Evolutionary conservation across 2,329 filamentous ascomycete genomes (phyloP), one percentile per base, ranked within the genome.

Genomic region (Pseudogymnoascus sp.): DNA sequence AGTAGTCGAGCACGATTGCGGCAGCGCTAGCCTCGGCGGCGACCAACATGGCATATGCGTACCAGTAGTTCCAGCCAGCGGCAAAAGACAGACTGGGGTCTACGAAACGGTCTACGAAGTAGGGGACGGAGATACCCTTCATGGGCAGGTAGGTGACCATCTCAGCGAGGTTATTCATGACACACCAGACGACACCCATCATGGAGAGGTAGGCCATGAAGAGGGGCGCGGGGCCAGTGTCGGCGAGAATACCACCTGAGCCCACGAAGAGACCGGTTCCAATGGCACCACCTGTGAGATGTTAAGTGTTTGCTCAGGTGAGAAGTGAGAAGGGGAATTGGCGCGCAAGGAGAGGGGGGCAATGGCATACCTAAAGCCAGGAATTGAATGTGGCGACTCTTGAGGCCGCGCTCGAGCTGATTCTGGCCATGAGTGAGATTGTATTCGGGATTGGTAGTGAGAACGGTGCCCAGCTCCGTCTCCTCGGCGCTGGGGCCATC

Each of bases 161-260:
- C 70, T 85, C 82, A 7, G 77, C 82, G 7, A 84, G 75, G 64
- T 75, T 70, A 72, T 83, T 83, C 81, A 84, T 83, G 62, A 84
- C 74, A 62, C 77, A 74, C 78, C 79, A 84, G 25, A 84, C 81
- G 8, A 84, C 70, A 2, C 75, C 25, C 77, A 82, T 82, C 81
- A 83, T 82, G 67, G 76, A 77, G 5, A 83, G 69, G 73, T 90
- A 92, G 23, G 84, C 86, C 73, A 92, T 86, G 72, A 91, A 82
- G 14, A 91, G 76, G 0, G 88, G 86, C 4, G 86, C 88, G 2
- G 86, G 86, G 1, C 86, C 86, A 28, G 81, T 80, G 8, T 76
- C 75, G 36, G 80, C 76, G 61, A 88, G 75, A 61, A 85, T 84
- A 64, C 75, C 75, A 23, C 85, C 85, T 38, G 82, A 84, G 63